Evolutionary conservation across 176 grass and related monocot genomes (phyloP).

Genomic region (Stipa capillata): DNA sequence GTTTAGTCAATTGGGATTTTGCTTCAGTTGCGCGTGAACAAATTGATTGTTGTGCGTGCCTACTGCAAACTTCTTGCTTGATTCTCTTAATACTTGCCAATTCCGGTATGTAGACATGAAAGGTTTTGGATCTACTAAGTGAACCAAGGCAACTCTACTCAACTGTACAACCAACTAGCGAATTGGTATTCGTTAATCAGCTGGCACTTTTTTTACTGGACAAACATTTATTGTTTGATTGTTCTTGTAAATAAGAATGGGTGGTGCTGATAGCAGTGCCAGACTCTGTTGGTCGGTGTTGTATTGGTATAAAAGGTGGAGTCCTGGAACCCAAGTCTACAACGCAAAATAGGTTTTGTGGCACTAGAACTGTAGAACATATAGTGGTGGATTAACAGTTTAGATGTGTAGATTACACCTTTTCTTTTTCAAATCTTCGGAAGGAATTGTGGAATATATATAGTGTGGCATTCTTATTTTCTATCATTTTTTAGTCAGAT

Average conservation of each 20-base stretch:
- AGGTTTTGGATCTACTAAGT: background rate
- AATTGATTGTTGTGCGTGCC: background rate
- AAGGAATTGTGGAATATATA: slow-evolving; percentile 4
- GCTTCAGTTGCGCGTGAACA: background rate
- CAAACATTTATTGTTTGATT: background rate
- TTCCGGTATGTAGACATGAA: background rate
- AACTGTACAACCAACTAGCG: background rate
- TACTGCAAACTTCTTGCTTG: slow-evolving; percentile 19
- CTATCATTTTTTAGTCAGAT: slow-evolving; percentile 11
- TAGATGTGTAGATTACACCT: background rate
- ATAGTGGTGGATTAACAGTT: background rate
- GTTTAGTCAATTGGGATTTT: background rate
- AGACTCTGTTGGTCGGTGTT: background rate
- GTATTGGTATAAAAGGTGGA: background rate
- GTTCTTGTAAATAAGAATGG: background rate
- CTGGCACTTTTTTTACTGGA: background rate
- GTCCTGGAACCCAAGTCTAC: background rate
- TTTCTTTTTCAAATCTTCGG: background rate
- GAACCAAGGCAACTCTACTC: background rate
- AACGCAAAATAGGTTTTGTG: background rate
- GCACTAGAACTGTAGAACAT: background rate
- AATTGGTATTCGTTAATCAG: background rate
- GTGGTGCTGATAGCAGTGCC: background rate
- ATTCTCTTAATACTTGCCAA: slow-evolving; percentile 33
- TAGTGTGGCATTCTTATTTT: background rate